Evolutionary conservation across 2,329 filamentous ascomycete species (phyloP).

Genomic region (Mariannaea elegans): DNA sequence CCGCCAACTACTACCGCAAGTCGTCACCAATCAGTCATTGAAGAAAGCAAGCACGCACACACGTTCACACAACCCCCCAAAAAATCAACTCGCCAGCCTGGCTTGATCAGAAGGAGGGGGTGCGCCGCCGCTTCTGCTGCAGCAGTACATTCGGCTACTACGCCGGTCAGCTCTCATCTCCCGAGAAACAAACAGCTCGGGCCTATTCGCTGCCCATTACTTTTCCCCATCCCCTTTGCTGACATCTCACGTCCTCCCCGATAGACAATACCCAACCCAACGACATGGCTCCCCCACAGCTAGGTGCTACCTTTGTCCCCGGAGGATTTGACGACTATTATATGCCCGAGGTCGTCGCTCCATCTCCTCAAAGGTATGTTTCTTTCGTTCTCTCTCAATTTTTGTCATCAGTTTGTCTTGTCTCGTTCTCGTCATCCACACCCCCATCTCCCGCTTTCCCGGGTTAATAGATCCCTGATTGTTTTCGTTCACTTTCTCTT

Average conservation of each 20-base stretch:
- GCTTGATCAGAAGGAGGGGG: constrained; percentile 36
- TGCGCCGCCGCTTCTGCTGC: constrained; percentile 38
- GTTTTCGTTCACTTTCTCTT: constrained; percentile 29
- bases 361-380: constrained; percentile 65
- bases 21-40: constrained; percentile 26
- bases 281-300: constrained; percentile 42
- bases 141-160: constrained; percentile 35
- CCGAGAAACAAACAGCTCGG: constrained; percentile 32
- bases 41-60: constrained; percentile 28
- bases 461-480: constrained; percentile 24
- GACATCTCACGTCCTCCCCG: constrained; percentile 42
- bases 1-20: constrained; percentile 12
- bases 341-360: constrained; percentile 68
- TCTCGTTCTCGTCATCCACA: constrained; percentile 24
- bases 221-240: constrained; percentile 41
- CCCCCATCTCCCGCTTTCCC: constrained; percentile 18
- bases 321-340: constrained; percentile 68
- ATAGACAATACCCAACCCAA: constrained; percentile 39
- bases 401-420: constrained; percentile 24
- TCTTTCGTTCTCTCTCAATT: constrained; percentile 20
- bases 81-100: constrained; percentile 32
- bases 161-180: constrained; percentile 40
- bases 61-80: constrained; percentile 24
- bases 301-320: constrained; percentile 67
- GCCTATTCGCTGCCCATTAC: constrained; percentile 37